These are phyloP conservation scores for Aspergillaceae sp. DNA, from an alignment of 2,329 filamentous ascomycete species.

Conservation along the genomic window DNA sequence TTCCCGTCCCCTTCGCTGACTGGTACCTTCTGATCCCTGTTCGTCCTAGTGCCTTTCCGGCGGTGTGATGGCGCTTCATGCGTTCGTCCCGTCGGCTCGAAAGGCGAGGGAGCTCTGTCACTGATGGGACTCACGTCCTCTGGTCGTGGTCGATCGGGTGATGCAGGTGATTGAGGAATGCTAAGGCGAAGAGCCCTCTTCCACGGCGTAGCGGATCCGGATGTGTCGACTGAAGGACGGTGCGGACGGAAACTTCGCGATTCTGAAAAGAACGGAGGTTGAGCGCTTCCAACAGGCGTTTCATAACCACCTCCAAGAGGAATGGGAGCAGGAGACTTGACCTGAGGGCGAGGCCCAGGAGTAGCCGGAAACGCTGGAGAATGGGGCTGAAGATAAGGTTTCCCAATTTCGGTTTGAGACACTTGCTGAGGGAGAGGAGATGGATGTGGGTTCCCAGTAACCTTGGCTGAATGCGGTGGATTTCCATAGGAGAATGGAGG, in stretches of 20 bases:
- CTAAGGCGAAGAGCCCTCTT: conserved; percentile 30
- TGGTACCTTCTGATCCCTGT: conserved; percentile 7
- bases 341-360: conserved; percentile 6
- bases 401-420: conserved; percentile 9
- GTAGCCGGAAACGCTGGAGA: conserved; percentile 14
- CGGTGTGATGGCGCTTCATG: conserved; percentile 15
- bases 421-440: conserved; percentile 12
- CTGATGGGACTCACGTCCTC: conserved; percentile 41
- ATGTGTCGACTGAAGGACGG: conserved; percentile 30
- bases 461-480: conserved; percentile 10
- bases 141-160: conserved; percentile 32
- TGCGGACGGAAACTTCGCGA: conserved; percentile 20
- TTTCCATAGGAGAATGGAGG: conserved; percentile 12
- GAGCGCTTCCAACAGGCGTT: conserved; percentile 21
- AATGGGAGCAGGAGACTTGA: background rate
- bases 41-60: conserved; percentile 10
- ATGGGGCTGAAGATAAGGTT: conserved; percentile 9
- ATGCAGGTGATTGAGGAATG: conserved; percentile 29
- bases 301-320: conserved; percentile 9
- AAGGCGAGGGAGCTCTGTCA: conserved; percentile 32
- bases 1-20: too few relatives aligned
- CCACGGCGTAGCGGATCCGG: conserved; percentile 37
- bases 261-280: conserved; percentile 13
- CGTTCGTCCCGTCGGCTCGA: conserved; percentile 19
- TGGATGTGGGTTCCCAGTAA: conserved; percentile 12